Conservation (phyloP, 176 grass and related monocot genomes). For the Aegilops longissima region DNA sequence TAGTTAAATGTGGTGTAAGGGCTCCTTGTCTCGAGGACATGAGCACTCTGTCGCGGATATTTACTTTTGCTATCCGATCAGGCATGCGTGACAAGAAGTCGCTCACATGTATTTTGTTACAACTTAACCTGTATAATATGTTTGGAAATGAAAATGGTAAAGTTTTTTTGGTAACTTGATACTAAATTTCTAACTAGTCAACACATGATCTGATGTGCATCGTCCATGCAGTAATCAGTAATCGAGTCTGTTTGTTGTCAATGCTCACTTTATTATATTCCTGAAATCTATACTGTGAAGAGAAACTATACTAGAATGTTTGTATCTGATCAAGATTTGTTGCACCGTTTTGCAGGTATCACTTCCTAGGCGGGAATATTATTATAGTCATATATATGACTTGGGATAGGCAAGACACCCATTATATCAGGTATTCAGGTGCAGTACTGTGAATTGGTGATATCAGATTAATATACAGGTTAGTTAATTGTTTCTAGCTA, state of each 20-base stretch:
- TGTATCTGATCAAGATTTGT: slow-evolving; percentile 30
- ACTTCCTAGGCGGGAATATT: slow-evolving; percentile 59
- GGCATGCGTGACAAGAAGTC: not conserved
- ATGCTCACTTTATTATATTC: not conserved
- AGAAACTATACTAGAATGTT: not conserved
- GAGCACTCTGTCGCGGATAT: not conserved
- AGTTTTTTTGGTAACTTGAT: not conserved
- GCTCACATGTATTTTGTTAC: not conserved
- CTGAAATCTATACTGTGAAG: not conserved
- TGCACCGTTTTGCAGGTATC: slow-evolving; percentile 50
- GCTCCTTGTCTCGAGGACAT: too few species aligned
- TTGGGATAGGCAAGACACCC: slow-evolving; percentile 56
- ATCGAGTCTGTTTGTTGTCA: not conserved
- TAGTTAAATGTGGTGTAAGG: slow-evolving; percentile 5
- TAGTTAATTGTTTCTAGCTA: slow-evolving; percentile 72
- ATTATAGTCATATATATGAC: slow-evolving; percentile 54
- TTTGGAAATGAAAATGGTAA: slow-evolving; percentile 1
- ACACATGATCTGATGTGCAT: not conserved
- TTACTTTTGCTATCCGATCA: not conserved
- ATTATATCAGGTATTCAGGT: slow-evolving; percentile 58
- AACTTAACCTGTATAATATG: not conserved
- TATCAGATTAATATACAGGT: slow-evolving; percentile 67
- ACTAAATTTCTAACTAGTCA: not conserved
- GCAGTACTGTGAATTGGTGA: slow-evolving; percentile 61
- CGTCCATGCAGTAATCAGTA: not conserved